Evolutionary conservation across 179 eudicot genomes (phyloP).

Genomic region (Spergularia azorica): DNA sequence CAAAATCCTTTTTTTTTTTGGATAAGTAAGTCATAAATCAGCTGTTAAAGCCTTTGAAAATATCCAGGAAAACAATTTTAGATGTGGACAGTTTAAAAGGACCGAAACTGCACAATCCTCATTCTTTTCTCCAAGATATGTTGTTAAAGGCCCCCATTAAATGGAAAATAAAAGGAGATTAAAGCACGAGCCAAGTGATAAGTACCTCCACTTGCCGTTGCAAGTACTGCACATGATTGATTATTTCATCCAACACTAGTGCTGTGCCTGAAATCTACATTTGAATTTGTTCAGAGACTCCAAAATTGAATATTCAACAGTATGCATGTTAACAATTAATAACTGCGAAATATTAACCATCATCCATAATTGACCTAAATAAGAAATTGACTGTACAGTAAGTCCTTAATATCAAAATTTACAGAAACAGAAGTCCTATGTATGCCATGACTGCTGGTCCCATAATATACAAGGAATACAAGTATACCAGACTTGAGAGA

Average conservation of each 20-base stretch:
- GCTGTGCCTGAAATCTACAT: constrained; percentile 89
- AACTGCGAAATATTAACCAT: background rate
- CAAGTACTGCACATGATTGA: constrained; percentile 89
- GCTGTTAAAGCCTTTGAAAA: background rate
- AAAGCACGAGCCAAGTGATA: constrained; percentile 8
- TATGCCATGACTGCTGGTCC: constrained; percentile 30
- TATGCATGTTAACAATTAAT: background rate
- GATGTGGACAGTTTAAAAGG: background rate
- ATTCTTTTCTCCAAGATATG: background rate
- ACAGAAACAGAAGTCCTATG: constrained; percentile 1
- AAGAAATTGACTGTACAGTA: background rate
- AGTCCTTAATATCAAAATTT: background rate
- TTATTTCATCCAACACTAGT: constrained; percentile 93
- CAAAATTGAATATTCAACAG: background rate
- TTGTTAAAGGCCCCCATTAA: background rate
- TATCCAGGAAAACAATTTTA: background rate
- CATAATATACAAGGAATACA: constrained; percentile 22
- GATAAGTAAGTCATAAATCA: background rate
- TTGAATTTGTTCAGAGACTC: constrained; percentile 7
- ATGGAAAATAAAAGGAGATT: background rate
- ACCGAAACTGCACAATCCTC: constrained; percentile 5
- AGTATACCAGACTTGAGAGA: constrained; percentile 31
- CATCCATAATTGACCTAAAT: background rate
- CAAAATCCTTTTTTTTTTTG: background rate
- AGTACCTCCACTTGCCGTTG: constrained; percentile 98